Percentiles rank a stretch among this genome's conserved stretches.
phyloP scores from a whole-genome alignment of 345 rosid species.

The Iberis pinnata region DNA sequence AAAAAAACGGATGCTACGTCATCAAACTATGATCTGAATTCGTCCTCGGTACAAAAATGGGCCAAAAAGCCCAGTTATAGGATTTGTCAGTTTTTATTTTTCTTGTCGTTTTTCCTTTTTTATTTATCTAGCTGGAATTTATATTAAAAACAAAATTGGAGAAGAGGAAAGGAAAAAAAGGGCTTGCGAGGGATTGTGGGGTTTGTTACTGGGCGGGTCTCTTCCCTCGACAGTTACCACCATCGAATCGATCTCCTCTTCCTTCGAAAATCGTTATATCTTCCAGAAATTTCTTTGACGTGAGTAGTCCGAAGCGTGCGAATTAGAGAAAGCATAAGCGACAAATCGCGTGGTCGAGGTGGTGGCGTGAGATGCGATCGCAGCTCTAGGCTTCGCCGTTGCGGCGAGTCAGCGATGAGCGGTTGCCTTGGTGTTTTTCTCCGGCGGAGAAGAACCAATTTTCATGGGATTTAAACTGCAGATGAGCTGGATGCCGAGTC shows the following conservation, averaged over 20 bases:
- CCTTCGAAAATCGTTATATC: slow-evolving; percentile 6
- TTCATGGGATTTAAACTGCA: slow-evolving; percentile 57
- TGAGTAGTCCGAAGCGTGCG: slow-evolving; percentile 7
- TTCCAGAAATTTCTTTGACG: neutral
- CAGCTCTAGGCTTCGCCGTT: slow-evolving; percentile 25
- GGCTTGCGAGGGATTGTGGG: slow-evolving; percentile 22
- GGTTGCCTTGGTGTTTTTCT: slow-evolving; percentile 18
- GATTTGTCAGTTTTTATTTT: too few species aligned
- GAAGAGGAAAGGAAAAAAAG: neutral
- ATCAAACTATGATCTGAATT: too few species aligned
- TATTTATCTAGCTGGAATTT: slow-evolving; percentile 17
- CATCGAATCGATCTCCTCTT: slow-evolving; percentile 23
- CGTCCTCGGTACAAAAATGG: neutral
- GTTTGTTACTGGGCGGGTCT: slow-evolving; percentile 36
- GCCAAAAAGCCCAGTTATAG: slow-evolving; percentile 22
- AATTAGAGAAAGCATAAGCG: neutral
- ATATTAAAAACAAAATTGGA: neutral
- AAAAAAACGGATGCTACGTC: too few species aligned
- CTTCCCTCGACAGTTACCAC: slow-evolving; percentile 32
- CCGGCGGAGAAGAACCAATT: slow-evolving; percentile 29
- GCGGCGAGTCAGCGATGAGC: slow-evolving; percentile 29
- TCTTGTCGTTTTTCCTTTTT: neutral
- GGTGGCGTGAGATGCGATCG: slow-evolving; percentile 29
- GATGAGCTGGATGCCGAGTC: slow-evolving; percentile 95
- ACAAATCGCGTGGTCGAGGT: neutral